Evolutionary conservation across 345 rosid species (phyloP), one percentile per base, ranked within the genome.

Genomic region (Salix viminalis): DNA sequence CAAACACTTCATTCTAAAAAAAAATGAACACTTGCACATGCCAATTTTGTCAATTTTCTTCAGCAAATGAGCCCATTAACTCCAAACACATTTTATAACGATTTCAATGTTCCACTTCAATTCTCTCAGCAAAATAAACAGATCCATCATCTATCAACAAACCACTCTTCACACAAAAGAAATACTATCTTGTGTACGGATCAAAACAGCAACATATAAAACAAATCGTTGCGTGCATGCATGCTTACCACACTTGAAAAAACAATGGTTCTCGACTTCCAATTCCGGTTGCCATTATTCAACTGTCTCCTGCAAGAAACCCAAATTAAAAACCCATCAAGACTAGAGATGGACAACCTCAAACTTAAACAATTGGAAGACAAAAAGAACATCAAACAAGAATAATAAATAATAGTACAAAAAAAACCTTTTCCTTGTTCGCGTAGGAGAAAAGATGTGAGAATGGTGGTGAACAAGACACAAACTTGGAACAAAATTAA

Each of bases 291-390:
- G 19, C 68, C 75, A 71, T 19, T 60, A 65, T 11, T 67, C 32
- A 64, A 66, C 23, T 73, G 60, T 76, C 60, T 76, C 79, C 81
- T 81, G 83, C 81, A 84, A 81, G 77, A 24, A 72, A 44, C 44
- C 75, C 71, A 80, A 61, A 67, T 56, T 12, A 46, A 62, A 24
- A 64, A 28, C 44, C 44, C 50, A 30, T 4, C 7, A 58, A 42
- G 13, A 41, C 4, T 41, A 9, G 44, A 66, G 44, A 71, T 16
- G 3, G 14, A n/a, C 9, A 28, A 32, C 15, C 21, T 39, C 39
- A 28, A 16, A 67, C 37, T 18, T 8, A 14, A 23, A 54, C 28
- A 42, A 6, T 23, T 16, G 6, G 39, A 34, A 60, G 54, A 71
- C 50, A 41, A 2, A 11, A 6, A 65, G 21, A 72, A 21, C 3